Percentiles rank a stretch among this genome's conserved stretches.
phyloP scores from a whole-genome alignment of 768 basidiomycete species.

The Boletus coccyginus region DNA sequence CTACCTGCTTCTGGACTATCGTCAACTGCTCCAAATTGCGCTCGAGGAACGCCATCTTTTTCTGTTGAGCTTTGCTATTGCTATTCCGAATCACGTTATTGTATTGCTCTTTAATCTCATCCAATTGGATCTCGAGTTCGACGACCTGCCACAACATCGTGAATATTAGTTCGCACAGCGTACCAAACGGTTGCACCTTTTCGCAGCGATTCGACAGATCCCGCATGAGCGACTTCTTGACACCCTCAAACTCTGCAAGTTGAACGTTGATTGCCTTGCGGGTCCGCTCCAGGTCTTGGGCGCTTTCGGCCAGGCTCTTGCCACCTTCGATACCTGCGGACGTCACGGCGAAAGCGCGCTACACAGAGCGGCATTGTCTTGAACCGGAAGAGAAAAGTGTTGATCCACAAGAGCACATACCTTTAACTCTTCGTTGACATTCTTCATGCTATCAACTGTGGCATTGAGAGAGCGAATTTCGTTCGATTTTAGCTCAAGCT shows the following conservation, averaged over 20 bases:
- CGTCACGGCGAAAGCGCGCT: conserved; percentile 97
- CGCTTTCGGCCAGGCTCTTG: conserved; percentile 94
- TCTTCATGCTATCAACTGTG: conserved; percentile 89
- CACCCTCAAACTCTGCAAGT: conserved; percentile 95
- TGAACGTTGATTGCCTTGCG: conserved; percentile 98
- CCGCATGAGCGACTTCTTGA: conserved; percentile 98
- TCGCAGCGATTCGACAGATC: conserved; percentile 99
- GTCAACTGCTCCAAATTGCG: conserved; percentile 95
- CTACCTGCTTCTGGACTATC: conserved; percentile 93
- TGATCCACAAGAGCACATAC: conserved; percentile 41
- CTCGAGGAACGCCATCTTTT: conserved; percentile 99
- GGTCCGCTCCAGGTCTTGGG: conserved; percentile 94
- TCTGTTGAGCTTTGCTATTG: conserved; percentile 97
- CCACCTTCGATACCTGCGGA: conserved; percentile 97
- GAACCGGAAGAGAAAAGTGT: conserved; percentile 3
- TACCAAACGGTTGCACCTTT: conserved; percentile 58
- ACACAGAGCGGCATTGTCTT: neutral
- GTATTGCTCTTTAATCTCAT: conserved; percentile 98
- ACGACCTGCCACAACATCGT: conserved; percentile 66
- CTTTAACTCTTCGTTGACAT: conserved; percentile 97
- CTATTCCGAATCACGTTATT: conserved; percentile 98
- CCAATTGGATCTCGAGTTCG: conserved; percentile 96
- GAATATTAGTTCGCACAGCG: conserved; percentile 13
- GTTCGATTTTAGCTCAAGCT: conserved; percentile 77
- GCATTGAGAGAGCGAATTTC: conserved; percentile 84